Percentiles rank a stretch among this genome's conserved stretches.
Evolutionary conservation across 2,329 filamentous ascomycete species (phyloP).

Genomic region (Pseudogymnoascus sp.): DNA sequence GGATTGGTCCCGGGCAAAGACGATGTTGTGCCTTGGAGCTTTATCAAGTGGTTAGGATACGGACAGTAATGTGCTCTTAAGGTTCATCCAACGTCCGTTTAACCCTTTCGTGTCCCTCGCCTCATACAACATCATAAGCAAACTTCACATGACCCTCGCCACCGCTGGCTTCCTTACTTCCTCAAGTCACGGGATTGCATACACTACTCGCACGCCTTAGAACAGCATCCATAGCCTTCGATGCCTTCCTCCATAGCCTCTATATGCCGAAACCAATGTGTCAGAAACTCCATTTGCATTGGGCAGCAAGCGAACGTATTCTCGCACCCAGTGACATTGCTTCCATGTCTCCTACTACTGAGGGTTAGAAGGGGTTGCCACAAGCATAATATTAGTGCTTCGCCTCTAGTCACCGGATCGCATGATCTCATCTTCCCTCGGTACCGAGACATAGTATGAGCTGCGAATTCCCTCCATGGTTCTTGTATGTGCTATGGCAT

Average conservation of each 20-base stretch:
- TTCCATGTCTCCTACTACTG: background rate
- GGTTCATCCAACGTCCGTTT: background rate
- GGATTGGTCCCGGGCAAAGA: background rate
- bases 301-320: background rate
- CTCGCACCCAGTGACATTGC: background rate
- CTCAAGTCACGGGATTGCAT: background rate
- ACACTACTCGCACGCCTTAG: background rate
- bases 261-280: background rate
- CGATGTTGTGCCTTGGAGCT: conserved; percentile 1
- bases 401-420: background rate
- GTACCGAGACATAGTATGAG: background rate
- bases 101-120: background rate
- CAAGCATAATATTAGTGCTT: background rate
- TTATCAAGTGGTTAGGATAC: background rate
- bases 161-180: background rate
- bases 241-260: background rate
- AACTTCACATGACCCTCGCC: background rate
- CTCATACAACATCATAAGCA: background rate
- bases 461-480: background rate
- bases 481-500: background rate
- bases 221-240: background rate
- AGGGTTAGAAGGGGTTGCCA: background rate
- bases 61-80: no score
- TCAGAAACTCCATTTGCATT: background rate
- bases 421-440: background rate